Conservation (phyloP, 2,329 filamentous ascomycete species). For the Simplicillium aogashimaense region DNA sequence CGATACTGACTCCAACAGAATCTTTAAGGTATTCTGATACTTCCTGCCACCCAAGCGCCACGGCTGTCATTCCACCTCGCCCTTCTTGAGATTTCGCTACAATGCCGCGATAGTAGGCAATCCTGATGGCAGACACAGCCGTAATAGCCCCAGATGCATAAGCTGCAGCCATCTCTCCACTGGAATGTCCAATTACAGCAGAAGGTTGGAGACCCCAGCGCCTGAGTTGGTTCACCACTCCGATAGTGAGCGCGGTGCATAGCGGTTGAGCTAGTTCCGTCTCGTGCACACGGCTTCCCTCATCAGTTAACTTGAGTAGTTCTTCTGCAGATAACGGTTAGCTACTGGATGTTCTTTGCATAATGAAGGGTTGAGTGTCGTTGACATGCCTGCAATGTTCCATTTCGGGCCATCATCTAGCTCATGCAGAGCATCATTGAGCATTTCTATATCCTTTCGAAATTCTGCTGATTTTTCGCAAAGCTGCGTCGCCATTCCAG, state of each 20-base stretch:
- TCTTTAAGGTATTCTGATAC: slow-evolving; percentile 8
- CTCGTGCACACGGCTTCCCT: slow-evolving; percentile 6
- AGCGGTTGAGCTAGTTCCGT: slow-evolving; percentile 24
- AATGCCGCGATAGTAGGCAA: slow-evolving; percentile 28
- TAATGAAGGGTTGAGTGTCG: too few species aligned
- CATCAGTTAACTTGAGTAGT: not conserved
- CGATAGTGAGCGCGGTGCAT: slow-evolving; percentile 33
- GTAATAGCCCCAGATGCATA: slow-evolving; percentile 27
- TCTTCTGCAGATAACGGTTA: not conserved
- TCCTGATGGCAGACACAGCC: slow-evolving; percentile 22
- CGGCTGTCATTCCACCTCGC: slow-evolving; percentile 26
- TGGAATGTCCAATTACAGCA: slow-evolving; percentile 30
- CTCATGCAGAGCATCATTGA: not conserved
- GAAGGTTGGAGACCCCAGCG: slow-evolving; percentile 18
- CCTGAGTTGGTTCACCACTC: slow-evolving; percentile 26
- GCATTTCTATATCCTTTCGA: not conserved
- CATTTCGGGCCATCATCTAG: not conserved
- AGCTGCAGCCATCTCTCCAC: slow-evolving; percentile 33
- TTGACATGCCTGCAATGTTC: not conserved
- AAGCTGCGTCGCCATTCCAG: slow-evolving; percentile 1
- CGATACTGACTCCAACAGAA: slow-evolving; percentile 20
- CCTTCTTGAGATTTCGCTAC: not conserved
- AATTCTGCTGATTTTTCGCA: not conserved
- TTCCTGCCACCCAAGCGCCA: slow-evolving; percentile 22
- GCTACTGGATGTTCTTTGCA: too few species aligned